A percentile compares a stretch with the other conserved stretches of the same genome.
phyloP scores from a whole-genome alignment of 176 grass and related monocot species.

The Coix lacrymajobi region DNA sequence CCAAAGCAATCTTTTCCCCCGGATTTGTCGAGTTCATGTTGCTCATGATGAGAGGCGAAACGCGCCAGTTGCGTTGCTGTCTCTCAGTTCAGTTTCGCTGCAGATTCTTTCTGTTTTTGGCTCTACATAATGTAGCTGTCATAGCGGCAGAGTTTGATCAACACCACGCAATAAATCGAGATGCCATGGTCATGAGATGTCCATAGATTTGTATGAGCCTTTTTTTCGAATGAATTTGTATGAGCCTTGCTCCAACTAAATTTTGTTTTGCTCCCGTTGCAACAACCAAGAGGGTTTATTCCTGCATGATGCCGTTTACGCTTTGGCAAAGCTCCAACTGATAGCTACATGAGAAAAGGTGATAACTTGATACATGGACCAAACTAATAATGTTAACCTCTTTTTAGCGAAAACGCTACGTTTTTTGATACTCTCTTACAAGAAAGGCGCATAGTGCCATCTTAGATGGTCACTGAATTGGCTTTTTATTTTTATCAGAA shows the following conservation, averaged over 20 bases:
- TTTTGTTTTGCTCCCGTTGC: slow-evolving; percentile 2
- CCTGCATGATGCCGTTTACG: not conserved
- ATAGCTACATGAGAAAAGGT: not conserved
- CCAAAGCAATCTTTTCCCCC: not conserved
- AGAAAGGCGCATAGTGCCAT: not conserved
- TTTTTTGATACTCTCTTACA: not conserved
- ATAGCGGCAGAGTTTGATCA: not conserved
- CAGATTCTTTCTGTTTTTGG: not conserved
- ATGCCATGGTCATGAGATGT: not conserved
- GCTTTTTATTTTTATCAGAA: slow-evolving; percentile 8
- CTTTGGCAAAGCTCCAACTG: not conserved
- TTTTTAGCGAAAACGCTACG: slow-evolving; percentile 19
- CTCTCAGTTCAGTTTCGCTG: not conserved
- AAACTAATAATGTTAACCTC: slow-evolving; percentile 22
- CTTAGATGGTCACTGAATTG: not conserved
- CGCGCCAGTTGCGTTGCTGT: not conserved
- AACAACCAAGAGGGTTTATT: not conserved
- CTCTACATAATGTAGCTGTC: not conserved
- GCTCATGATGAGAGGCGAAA: not conserved
- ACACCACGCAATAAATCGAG: not conserved
- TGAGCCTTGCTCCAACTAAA: not conserved
- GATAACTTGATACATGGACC: slow-evolving; percentile 7
- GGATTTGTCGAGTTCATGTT: not conserved
- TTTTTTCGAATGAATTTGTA: no score
- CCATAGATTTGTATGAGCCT: not conserved